Evolutionary conservation across 2,329 filamentous ascomycete species (phyloP), one percentile per base, ranked within the genome.

Genomic region (Alternaria sp.): DNA sequence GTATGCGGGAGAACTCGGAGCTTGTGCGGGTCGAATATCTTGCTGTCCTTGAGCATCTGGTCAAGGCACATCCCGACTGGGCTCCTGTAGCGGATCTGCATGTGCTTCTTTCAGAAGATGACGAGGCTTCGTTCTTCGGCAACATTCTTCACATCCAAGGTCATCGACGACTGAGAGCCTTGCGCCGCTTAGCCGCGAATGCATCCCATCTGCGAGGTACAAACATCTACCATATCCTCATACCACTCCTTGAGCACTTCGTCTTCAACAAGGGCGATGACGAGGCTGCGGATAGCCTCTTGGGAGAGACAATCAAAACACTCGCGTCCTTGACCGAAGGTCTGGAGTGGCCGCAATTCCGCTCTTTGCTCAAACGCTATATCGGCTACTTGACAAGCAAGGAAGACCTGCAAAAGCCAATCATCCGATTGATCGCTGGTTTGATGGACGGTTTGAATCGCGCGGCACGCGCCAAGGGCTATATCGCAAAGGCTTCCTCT

Each of bases 221-320:
- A 51, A 96, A 96, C 70, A 84, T 96, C 62, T 88, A 89, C 58
- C 89, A 94, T 17, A 90, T 97, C 71, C 92, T 98, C 72, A 86
- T 99, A 39, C 96, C 95, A 0, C 82, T 99, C 21, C 83, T 98
- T 9, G 95, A 99, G 73, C 93, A 97, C 73, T 98, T 97, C 72
- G 89, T 97, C 24, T 94, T 97, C 72, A 90, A 93, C 58, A 87
- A 90, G 59, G 86, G 86, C 4, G 90, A 92, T 46, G 92, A 97
- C 73, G 93, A 88, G 60, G 81, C 80, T 45, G 83, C 92, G 34
- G 90, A 96, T 67, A 94, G 93, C 49, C 83, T 98, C 52, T 89
- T 92, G 49, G 92, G 93, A 14, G 92, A 97, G 76, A 89, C 94
- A 5, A 90, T 93, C n/a, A 86, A 84, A 9, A 90, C 93, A 0